These are phyloP conservation scores for Fusarium graminum DNA, from an alignment of 2,329 filamentous ascomycete species.

Conservation along the genomic window DNA sequence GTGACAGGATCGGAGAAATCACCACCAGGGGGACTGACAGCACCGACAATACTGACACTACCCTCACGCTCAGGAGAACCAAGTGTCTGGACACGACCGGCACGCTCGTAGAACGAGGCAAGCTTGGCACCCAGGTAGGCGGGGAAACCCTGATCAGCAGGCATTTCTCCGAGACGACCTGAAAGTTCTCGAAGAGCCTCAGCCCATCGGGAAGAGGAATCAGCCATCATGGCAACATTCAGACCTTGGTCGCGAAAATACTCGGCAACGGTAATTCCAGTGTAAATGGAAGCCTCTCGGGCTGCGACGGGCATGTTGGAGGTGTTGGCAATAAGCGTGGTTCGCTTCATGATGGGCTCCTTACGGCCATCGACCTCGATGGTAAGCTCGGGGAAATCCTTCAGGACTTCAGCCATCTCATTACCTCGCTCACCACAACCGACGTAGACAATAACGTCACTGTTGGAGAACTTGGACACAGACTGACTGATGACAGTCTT, in stretches of 20 bases:
- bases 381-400: conserved; percentile 98
- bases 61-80: conserved; percentile 90
- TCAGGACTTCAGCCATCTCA: conserved; percentile 99
- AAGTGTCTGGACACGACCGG: conserved; percentile 85
- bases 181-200: conserved; percentile 99
- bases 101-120: conserved; percentile 99
- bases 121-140: conserved; percentile 97
- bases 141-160: conserved; percentile 99
- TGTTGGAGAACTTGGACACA: conserved; percentile 99
- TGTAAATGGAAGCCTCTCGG: conserved; percentile 98
- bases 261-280: conserved; percentile 92
- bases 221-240: conserved; percentile 99
- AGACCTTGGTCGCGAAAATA: conserved; percentile 98
- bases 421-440: conserved; percentile 94
- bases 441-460: conserved; percentile 98
- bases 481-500: conserved; percentile 99
- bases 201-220: conserved; percentile 97
- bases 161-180: conserved; percentile 99
- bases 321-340: conserved; percentile 97
- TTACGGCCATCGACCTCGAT: conserved; percentile 95
- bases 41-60: conserved; percentile 97
- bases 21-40: conserved; percentile 96
- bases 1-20: conserved; percentile 99
- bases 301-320: conserved; percentile 99
- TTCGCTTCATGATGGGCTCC: conserved; percentile 99